A percentile compares a stretch with the other conserved stretches of the same genome.
phyloP scores from a whole-genome alignment of 2,329 filamentous ascomycete genomes.

The Lecanosticta acicola region DNA sequence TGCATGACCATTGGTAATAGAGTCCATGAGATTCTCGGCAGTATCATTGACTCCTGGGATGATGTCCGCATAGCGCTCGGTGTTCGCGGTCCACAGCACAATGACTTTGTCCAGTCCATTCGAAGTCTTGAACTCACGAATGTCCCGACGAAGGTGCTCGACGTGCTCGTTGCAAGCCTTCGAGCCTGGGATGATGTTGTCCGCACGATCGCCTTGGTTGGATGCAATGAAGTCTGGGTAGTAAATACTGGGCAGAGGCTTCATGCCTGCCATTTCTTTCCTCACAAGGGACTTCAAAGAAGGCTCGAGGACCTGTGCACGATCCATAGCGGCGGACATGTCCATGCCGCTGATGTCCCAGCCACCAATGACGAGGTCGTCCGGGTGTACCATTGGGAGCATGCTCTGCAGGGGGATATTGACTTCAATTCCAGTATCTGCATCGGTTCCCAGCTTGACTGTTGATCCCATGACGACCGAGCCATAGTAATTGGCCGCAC shows the following conservation, averaged over 20 bases:
- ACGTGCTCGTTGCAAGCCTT: slow-evolving; percentile 85
- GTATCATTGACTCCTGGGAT: slow-evolving; percentile 90
- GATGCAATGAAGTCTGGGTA: slow-evolving; percentile 99
- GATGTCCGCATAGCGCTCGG: slow-evolving; percentile 89
- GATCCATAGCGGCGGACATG: slow-evolving; percentile 88
- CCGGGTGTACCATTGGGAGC: slow-evolving; percentile 84
- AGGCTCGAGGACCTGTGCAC: slow-evolving; percentile 91
- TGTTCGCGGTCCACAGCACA: slow-evolving; percentile 98
- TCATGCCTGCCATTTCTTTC: slow-evolving; percentile 88
- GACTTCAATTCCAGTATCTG: slow-evolving; percentile 77
- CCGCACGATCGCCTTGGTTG: slow-evolving; percentile 93
- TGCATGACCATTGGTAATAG: slow-evolving; percentile 79
- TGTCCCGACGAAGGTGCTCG: slow-evolving; percentile 87
- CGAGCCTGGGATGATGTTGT: slow-evolving; percentile 77
- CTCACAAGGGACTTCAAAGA: slow-evolving; percentile 80
- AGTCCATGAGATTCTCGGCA: slow-evolving; percentile 81
- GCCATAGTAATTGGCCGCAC: slow-evolving; percentile 92
- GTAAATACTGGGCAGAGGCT: slow-evolving; percentile 90
- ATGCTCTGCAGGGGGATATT: slow-evolving; percentile 95
- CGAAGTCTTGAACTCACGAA: slow-evolving; percentile 82
- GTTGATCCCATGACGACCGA: slow-evolving; percentile 96
- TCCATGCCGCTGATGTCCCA: slow-evolving; percentile 97
- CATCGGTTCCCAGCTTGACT: slow-evolving; percentile 88
- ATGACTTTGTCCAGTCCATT: slow-evolving; percentile 91
- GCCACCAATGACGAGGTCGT: slow-evolving; percentile 88